Percentiles rank a stretch among this genome's conserved stretches.
phyloP scores from a whole-genome alignment of 2,329 filamentous ascomycete species.

The Curvularia lunata region DNA sequence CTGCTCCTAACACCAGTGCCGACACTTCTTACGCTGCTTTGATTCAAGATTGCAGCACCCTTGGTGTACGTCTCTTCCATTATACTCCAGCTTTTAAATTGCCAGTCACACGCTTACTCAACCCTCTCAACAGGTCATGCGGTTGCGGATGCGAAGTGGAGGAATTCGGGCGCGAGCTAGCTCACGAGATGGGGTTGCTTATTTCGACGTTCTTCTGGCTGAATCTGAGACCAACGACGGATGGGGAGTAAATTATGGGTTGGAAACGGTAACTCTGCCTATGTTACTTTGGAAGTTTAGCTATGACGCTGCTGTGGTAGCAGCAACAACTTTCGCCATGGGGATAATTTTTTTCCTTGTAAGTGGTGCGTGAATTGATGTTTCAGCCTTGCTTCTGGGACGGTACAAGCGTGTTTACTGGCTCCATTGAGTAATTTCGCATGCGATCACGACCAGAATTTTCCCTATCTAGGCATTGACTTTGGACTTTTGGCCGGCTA shows the following conservation, averaged over 20 bases:
- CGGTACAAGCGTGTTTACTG: not conserved
- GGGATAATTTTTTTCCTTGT: not conserved
- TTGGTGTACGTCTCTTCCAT: not conserved
- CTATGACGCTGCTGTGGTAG: not conserved
- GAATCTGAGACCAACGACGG: not conserved
- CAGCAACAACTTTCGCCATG: not conserved
- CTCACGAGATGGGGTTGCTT: not conserved
- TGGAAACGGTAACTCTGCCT: not conserved
- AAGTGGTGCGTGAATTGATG: not conserved
- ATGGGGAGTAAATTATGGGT: not conserved
- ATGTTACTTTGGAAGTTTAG: not conserved
- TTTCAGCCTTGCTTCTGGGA: not conserved
- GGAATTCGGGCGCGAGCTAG: not conserved
- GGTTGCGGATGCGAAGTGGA: not conserved
- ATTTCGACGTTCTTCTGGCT: not conserved
- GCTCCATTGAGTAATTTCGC: not conserved
- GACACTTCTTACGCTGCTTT: not conserved
- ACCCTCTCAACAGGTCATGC: not conserved
- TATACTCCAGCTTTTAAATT: too few species aligned
- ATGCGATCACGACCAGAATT: not conserved
- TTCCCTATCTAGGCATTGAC: not conserved
- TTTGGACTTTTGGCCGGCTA: not conserved
- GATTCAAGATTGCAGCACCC: not conserved
- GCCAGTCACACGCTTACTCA: not conserved
- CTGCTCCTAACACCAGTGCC: not conserved